Evolutionary conservation across 306 rosid genomes (phyloP).

Genomic region (Phaseolus lunatus): DNA sequence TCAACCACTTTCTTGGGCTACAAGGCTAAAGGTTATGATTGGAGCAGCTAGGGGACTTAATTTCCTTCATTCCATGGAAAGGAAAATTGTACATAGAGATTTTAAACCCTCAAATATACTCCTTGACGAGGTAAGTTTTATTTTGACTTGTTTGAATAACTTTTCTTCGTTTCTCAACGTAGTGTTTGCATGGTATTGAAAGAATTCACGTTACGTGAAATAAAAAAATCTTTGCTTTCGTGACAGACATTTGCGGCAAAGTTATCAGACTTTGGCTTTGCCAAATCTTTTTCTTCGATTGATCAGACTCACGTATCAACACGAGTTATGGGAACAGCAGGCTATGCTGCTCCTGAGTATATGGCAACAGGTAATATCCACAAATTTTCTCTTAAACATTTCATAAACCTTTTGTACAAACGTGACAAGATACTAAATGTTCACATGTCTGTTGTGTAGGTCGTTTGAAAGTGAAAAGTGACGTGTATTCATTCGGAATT

Average conservation of each 20-base stretch:
- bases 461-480: slow-evolving; percentile 78
- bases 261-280: slow-evolving; percentile 92
- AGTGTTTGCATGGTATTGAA: background rate
- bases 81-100: slow-evolving; percentile 80
- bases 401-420: slow-evolving; percentile 4
- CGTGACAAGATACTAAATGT: slow-evolving; percentile 1
- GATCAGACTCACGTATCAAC: slow-evolving; percentile 80
- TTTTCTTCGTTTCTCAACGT: slow-evolving; percentile 2
- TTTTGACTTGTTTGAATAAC: background rate
- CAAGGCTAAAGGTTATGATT: slow-evolving; percentile 75
- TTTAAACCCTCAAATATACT: slow-evolving; percentile 87
- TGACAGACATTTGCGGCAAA: slow-evolving; percentile 71
- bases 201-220: background rate
- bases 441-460: slow-evolving; percentile 54
- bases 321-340: slow-evolving; percentile 68
- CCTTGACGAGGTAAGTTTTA: slow-evolving; percentile 71
- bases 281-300: slow-evolving; percentile 67
- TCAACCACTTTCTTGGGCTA: slow-evolving; percentile 79
- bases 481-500: slow-evolving; percentile 87
- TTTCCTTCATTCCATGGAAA: slow-evolving; percentile 82
- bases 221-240: background rate
- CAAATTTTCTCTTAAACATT: background rate
- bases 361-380: slow-evolving; percentile 64
- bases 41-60: slow-evolving; percentile 89
- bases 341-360: slow-evolving; percentile 93